Evolutionary conservation across 2,329 filamentous ascomycete species (phyloP).

Genomic region (Pseudogymnoascus sp.): DNA sequence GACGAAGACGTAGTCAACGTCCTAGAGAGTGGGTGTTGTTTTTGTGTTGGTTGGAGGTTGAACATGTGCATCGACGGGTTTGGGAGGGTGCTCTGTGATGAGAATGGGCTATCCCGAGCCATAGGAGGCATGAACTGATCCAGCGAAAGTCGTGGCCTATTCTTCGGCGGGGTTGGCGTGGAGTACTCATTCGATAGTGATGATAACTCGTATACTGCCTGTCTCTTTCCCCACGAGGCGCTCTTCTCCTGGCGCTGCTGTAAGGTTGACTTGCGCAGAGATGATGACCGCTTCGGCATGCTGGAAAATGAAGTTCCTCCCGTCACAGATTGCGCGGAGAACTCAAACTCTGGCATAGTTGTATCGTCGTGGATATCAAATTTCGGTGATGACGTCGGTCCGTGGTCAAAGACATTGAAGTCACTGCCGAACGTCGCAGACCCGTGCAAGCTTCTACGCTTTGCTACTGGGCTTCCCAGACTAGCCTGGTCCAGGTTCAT

Average conservation of each 20-base stretch:
- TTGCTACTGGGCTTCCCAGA: constrained; percentile 79
- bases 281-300: constrained; percentile 64
- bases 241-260: constrained; percentile 72
- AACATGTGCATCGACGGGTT: constrained; percentile 47
- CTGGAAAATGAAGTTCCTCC: constrained; percentile 35
- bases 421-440: constrained; percentile 53
- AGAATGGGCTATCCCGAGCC: constrained; percentile 59
- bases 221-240: constrained; percentile 50
- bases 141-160: constrained; percentile 65
- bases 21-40: constrained; percentile 77
- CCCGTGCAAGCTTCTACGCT: constrained; percentile 80
- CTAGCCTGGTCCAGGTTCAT: constrained; percentile 79
- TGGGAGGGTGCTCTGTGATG: constrained; percentile 43
- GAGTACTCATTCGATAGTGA: constrained; percentile 38
- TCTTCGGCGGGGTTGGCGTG: constrained; percentile 50
- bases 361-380: constrained; percentile 48
- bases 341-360: constrained; percentile 45
- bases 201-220: constrained; percentile 49
- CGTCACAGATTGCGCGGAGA: constrained; percentile 32
- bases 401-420: constrained; percentile 71
- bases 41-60: constrained; percentile 37
- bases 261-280: constrained; percentile 76
- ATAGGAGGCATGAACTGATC: constrained; percentile 68
- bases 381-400: constrained; percentile 33
- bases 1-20: constrained; percentile 84